Evolutionary conservation across 805 yeast genomes (phyloP).

Genomic region (Suhomyces prunicola): DNA sequence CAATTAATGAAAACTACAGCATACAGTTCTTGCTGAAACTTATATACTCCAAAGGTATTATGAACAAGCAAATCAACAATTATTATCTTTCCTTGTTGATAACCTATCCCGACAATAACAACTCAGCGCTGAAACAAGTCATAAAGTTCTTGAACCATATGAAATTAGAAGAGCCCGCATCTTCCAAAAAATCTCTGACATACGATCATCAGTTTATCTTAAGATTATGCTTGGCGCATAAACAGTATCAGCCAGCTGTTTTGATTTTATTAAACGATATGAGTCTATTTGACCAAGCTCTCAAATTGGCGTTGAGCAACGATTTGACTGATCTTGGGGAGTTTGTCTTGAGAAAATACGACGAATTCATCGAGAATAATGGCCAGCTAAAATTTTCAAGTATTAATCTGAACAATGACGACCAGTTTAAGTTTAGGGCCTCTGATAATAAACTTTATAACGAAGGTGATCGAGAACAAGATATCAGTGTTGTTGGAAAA

Average conservation of each 20-base stretch:
- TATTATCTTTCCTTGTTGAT: conserved; percentile 67
- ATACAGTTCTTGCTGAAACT: conserved; percentile 59
- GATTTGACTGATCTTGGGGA: conserved; percentile 55
- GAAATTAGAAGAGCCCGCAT: conserved; percentile 14
- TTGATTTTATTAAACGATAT: conserved; percentile 63
- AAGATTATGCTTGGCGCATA: conserved; percentile 62
- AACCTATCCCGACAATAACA: conserved; percentile 26
- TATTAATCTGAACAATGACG: not conserved
- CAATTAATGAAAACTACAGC: conserved; percentile 56
- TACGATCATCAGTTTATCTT: conserved; percentile 75
- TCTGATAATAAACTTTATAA: not conserved
- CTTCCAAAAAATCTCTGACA: conserved; percentile 9
- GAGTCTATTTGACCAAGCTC: conserved; percentile 75
- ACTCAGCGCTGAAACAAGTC: conserved; percentile 28
- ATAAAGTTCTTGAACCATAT: conserved; percentile 26
- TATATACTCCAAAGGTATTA: conserved; percentile 36
- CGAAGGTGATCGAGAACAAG: conserved; percentile 35
- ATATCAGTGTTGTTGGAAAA: conserved; percentile 28
- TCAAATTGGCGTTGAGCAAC: conserved; percentile 64
- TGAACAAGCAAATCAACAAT: conserved; percentile 56
- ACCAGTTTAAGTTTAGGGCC: conserved; percentile 1
- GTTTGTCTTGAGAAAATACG: conserved; percentile 32
- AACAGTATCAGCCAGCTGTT: conserved; percentile 64
- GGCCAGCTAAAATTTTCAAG: conserved; percentile 7
- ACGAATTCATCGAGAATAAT: conserved; percentile 16